Evolutionary conservation across 2,329 filamentous ascomycete species (phyloP), one percentile per base, ranked within the genome.

Genomic region (Hymenoscyphus fructigenus): DNA sequence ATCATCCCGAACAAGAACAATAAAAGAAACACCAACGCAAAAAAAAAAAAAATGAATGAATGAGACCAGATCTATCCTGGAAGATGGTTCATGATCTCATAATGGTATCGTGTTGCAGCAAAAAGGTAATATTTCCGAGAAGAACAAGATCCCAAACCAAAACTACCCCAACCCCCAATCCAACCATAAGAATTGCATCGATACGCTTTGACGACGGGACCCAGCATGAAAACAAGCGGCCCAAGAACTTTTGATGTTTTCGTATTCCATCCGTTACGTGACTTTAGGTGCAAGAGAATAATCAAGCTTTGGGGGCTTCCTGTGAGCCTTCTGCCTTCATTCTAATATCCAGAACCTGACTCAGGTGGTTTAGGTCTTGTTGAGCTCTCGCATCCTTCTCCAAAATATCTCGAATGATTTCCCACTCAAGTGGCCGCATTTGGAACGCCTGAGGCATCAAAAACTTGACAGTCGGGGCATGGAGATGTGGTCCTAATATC

Each of bases 401-500:
- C 29, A 76, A 69, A 59, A 76, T 75, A 26, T 84, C 82, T 60
- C 85, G 83, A 67, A 97, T 85, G 32, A 95, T 86, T 63, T 85
- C 82, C 84, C 95, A 89, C 74, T 96, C 91, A 17, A 84, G 79
- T n/a, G 85, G 81, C 57, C 88, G 83, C 81, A 91, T 91, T 59
- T 85, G 84, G 23, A 84, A 86, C 0, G 88, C 89, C 68, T 91
- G 88, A 5, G 87, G 85, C 56, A 92, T 80, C 4, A 93, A 79
- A 70, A 92, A 90, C 28, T 85, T 82, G 9, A 91, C 86, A 0
- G 89, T 90, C 0, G 89, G 86, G 17, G 86, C 85, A 26, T 80
- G 81, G 14, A 88, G 84, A 56, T 89, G 80, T 1, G 69, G 66
- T 0, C 90, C 90, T 0, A 92, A 81, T 1, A 91, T 84, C 65